phyloP scores from a whole-genome alignment of 257 asterid genomes.

The Fraxinus cuspidata region DNA sequence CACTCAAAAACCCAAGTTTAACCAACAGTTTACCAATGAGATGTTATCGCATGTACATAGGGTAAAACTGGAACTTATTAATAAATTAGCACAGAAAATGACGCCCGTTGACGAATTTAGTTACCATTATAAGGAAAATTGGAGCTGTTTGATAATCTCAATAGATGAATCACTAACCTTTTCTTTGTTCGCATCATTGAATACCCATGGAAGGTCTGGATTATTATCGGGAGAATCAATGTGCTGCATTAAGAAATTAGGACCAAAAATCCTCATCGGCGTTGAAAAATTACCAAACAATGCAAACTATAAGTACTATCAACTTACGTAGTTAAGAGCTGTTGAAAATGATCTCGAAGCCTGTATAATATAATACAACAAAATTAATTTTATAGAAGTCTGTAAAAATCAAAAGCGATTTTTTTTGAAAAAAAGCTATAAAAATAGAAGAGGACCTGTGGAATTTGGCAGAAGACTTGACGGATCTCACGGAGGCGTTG shows the following conservation, averaged over 20 bases:
- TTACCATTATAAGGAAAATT: background rate
- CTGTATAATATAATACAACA: conserved; percentile 40
- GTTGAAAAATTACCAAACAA: background rate
- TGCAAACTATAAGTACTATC: background rate
- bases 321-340: conserved; percentile 84
- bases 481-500: conserved; percentile 78
- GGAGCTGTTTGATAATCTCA: conserved; percentile 8
- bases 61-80: background rate
- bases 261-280: conserved; percentile 1
- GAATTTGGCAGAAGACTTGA: conserved; percentile 59
- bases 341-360: conserved; percentile 79
- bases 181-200: conserved; percentile 56
- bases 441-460: conserved; percentile 54
- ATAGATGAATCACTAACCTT: conserved; percentile 50
- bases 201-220: conserved; percentile 83
- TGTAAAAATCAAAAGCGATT: background rate
- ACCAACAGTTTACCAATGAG: background rate
- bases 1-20: background rate
- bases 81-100: background rate
- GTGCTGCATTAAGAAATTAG: conserved; percentile 52
- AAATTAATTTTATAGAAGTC: background rate
- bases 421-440: background rate
- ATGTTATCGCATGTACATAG: background rate
- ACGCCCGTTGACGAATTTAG: background rate
- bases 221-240: conserved; percentile 81